Conservation (phyloP, 495 filamentous ascomycete genomes). For the Penicillium steckii region DNA sequence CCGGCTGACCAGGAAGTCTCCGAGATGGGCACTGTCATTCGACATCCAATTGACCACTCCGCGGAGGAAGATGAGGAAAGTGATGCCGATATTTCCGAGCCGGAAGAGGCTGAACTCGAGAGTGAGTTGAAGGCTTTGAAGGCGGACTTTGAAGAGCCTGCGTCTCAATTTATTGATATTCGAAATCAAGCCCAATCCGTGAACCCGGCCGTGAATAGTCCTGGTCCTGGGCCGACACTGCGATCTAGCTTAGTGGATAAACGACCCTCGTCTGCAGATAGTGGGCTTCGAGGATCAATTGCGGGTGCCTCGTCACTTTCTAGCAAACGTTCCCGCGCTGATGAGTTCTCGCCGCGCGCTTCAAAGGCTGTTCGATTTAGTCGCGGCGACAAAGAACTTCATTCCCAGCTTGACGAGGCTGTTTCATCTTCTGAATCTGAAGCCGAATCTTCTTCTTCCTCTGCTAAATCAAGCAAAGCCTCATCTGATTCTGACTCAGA, state of each 20-base stretch:
- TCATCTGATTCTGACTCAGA: slow-evolving; percentile 10
- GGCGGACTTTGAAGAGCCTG: slow-evolving; percentile 38
- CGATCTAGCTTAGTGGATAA: slow-evolving; percentile 19
- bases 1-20: slow-evolving; percentile 31
- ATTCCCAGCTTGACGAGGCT: neutral
- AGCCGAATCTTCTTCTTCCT: slow-evolving; percentile 23
- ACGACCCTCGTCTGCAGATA: slow-evolving; percentile 20
- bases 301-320: slow-evolving; percentile 25
- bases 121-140: slow-evolving; percentile 45
- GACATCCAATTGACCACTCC: slow-evolving; percentile 31
- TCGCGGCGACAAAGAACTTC: slow-evolving; percentile 12
- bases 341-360: slow-evolving; percentile 23
- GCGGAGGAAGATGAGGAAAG: slow-evolving; percentile 34
- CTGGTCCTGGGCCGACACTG: slow-evolving; percentile 7
- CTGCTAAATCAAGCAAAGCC: slow-evolving; percentile 11
- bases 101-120: slow-evolving; percentile 39
- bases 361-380: slow-evolving; percentile 39
- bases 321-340: slow-evolving; percentile 24
- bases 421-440: slow-evolving; percentile 1
- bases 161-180: slow-evolving; percentile 22
- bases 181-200: slow-evolving; percentile 10
- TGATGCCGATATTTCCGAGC: slow-evolving; percentile 38
- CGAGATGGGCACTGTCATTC: slow-evolving; percentile 43
- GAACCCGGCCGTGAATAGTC: neutral
- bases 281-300: slow-evolving; percentile 12